These are phyloP conservation scores for Aspergillus flavus DNA, from an alignment of 2,329 filamentous ascomycete genomes.

Conservation along the genomic window DNA sequence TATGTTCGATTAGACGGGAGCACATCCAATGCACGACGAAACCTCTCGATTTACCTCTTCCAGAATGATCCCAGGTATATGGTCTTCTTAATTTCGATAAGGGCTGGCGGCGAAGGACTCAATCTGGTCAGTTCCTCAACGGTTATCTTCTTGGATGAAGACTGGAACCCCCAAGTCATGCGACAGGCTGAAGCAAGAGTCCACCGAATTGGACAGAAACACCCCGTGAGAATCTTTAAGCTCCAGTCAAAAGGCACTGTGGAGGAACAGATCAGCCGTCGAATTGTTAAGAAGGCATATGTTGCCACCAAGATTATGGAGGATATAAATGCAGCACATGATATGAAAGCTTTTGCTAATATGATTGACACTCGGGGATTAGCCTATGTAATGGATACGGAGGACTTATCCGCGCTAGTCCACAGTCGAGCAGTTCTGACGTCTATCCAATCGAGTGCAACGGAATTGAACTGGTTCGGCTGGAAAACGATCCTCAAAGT, in stretches of 20 bases:
- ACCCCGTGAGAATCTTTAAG: constrained; percentile 59
- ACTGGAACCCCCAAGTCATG: constrained; percentile 59
- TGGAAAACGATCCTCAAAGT: constrained; percentile 48
- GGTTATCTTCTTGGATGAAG: constrained; percentile 60
- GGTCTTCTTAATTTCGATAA: constrained; percentile 59
- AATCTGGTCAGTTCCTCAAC: constrained; percentile 58
- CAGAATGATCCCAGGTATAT: constrained; percentile 52
- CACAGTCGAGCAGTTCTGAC: not conserved
- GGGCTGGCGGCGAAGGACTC: constrained; percentile 59
- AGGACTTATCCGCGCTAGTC: not conserved
- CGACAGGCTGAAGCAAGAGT: constrained; percentile 58
- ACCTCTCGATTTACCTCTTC: constrained; percentile 57
- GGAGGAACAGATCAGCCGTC: constrained; percentile 61
- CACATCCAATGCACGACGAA: constrained; percentile 53
- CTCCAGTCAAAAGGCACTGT: constrained; percentile 60
- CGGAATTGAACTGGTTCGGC: not conserved
- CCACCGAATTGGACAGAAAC: constrained; percentile 58
- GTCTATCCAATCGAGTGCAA: not conserved
- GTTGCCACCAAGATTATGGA: constrained; percentile 63
- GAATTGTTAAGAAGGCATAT: constrained; percentile 65
- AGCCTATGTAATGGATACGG: not conserved
- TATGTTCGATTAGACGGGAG: constrained; percentile 55
- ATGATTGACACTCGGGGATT: not conserved
- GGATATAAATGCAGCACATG: constrained; percentile 17
- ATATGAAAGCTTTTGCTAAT: not conserved